Conservation (phyloP, 306 rosid species). For the Herpetospermum pedunculosum region DNA sequence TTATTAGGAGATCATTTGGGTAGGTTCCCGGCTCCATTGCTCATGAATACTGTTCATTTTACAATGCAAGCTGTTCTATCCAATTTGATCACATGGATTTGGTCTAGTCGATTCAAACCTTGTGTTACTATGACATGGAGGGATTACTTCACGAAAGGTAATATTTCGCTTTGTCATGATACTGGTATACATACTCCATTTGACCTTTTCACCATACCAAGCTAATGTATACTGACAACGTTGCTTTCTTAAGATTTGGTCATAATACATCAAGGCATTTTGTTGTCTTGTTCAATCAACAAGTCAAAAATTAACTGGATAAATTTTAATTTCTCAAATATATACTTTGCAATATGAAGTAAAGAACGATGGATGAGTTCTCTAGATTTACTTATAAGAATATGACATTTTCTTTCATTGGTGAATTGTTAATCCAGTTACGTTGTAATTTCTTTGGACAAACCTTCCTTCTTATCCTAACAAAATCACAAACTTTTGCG, state of each 20-base stretch:
- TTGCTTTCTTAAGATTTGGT: neutral
- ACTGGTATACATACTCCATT: neutral
- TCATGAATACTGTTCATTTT: conserved; percentile 88
- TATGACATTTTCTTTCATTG: neutral
- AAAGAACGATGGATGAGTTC: neutral
- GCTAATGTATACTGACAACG: neutral
- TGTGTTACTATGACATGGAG: conserved; percentile 73
- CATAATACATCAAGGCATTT: neutral
- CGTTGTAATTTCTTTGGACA: neutral
- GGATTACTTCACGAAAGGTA: conserved; percentile 86
- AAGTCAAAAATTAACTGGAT: neutral
- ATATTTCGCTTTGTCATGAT: conserved; percentile 7
- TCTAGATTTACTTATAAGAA: neutral
- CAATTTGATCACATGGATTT: conserved; percentile 66
- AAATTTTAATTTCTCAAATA: neutral
- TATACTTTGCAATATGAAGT: neutral
- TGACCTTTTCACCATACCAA: conserved; percentile 1
- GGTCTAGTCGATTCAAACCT: conserved; percentile 67
- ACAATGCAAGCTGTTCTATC: conserved; percentile 85
- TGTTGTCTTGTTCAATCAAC: neutral
- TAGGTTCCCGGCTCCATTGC: conserved; percentile 87
- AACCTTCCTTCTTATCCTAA: neutral
- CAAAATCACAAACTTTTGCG: neutral
- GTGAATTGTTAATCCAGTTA: neutral
- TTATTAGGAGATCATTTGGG: conserved; percentile 87